Evolutionary conservation across 139 green algal genomes (phyloP).

Genomic region (Zygnema circumcarinatum): DNA sequence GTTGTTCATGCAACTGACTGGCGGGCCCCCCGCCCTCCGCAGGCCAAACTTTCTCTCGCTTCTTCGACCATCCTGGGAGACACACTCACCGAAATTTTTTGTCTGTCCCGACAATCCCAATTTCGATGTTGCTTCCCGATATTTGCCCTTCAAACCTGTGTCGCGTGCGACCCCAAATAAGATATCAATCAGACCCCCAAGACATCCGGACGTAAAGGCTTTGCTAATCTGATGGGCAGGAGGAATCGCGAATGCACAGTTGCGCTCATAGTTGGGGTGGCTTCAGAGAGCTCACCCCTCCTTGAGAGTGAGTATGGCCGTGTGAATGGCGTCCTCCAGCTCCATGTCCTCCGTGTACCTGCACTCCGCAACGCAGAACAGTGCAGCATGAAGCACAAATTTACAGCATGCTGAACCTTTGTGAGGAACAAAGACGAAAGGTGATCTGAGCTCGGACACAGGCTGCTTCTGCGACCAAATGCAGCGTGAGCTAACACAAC

Average conservation of each 20-base stretch:
- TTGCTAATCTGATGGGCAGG: no score
- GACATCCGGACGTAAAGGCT: not conserved
- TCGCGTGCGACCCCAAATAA: not conserved
- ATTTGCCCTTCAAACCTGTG: conserved; percentile 94
- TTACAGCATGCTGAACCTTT: no score
- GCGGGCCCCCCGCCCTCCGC: no score
- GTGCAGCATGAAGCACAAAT: conserved; percentile 6
- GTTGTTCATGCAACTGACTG: no score
- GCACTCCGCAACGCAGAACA: not conserved
- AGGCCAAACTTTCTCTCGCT: no score
- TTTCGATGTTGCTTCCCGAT: conserved; percentile 80
- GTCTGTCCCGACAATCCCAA: conserved; percentile 91
- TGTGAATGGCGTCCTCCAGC: conserved; percentile 98
- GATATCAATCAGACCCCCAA: not conserved
- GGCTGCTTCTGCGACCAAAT: no score
- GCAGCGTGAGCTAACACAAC: no score
- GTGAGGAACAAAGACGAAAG: no score
- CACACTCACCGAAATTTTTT: conserved; percentile 80
- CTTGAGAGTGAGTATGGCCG: conserved; percentile 97
- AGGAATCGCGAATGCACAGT: no score
- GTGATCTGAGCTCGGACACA: no score
- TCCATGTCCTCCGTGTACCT: conserved; percentile 96
- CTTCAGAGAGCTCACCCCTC: conserved; percentile 62
- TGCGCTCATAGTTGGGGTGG: no score
- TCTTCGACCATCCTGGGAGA: conserved; percentile 6